A percentile compares a stretch with the other conserved stretches of the same genome.
These are phyloP conservation scores for Colletotrichum spaethianum DNA, from an alignment of 2,329 filamentous ascomycete species.

Conservation along the genomic window DNA sequence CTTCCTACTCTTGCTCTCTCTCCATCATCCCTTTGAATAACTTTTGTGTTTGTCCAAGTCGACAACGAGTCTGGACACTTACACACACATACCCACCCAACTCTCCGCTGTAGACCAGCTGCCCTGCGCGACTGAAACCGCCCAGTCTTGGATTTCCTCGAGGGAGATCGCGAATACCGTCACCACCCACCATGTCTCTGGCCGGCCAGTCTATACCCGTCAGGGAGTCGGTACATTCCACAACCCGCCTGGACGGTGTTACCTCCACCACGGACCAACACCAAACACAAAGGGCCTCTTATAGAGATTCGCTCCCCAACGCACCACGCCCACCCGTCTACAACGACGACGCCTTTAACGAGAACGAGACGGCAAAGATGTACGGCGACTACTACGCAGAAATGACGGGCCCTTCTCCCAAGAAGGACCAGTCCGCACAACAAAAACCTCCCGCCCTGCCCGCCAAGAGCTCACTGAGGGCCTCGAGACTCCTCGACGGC, in stretches of 20 bases:
- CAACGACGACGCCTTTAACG: conserved; percentile 42
- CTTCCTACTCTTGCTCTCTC: conserved; percentile 1
- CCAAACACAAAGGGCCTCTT: conserved; percentile 36
- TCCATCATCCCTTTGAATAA: not conserved
- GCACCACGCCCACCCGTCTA: conserved; percentile 36
- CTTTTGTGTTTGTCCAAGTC: conserved; percentile 3
- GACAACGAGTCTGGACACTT: conserved; percentile 33
- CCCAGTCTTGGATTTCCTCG: conserved; percentile 37
- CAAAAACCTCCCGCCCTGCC: conserved; percentile 61
- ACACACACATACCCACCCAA: not conserved
- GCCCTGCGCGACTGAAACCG: conserved; percentile 33
- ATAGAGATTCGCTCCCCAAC: conserved; percentile 42
- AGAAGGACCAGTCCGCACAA: conserved; percentile 40
- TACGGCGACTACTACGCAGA: conserved; percentile 44
- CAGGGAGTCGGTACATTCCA: conserved; percentile 40
- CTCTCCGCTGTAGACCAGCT: conserved; percentile 37
- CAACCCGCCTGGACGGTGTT: conserved; percentile 11
- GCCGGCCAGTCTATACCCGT: conserved; percentile 40
- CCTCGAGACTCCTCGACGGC: conserved; percentile 60
- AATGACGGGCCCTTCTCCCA: conserved; percentile 40
- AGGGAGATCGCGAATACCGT: conserved; percentile 33
- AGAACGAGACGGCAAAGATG: conserved; percentile 41
- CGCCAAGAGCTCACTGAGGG: conserved; percentile 63
- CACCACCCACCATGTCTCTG: conserved; percentile 42
- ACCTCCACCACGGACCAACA: conserved; percentile 16